These are phyloP conservation scores for Tolypocladium tropicale DNA, from an alignment of 2,329 filamentous ascomycete species.

Conservation along the genomic window DNA sequence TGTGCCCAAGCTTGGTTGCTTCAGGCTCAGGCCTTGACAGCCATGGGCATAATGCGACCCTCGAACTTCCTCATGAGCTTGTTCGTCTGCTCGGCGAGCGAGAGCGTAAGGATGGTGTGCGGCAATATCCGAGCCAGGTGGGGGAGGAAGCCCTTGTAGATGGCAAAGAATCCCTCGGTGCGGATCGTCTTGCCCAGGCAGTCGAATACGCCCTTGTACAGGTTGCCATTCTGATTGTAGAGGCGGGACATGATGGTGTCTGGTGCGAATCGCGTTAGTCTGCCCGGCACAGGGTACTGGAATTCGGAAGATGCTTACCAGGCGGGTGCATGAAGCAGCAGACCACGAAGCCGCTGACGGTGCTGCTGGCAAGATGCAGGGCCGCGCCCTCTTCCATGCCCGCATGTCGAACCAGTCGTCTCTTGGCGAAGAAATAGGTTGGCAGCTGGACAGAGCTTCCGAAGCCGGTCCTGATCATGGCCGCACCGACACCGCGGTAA, in stretches of 20 bases:
- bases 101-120: slow-evolving; percentile 89
- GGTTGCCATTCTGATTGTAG: slow-evolving; percentile 96
- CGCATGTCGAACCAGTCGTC: slow-evolving; percentile 68
- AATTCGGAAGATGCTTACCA: slow-evolving; percentile 41
- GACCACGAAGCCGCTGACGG: slow-evolving; percentile 87
- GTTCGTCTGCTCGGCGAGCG: slow-evolving; percentile 92
- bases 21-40: slow-evolving; percentile 15
- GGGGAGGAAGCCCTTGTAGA: slow-evolving; percentile 96
- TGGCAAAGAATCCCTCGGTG: slow-evolving; percentile 82
- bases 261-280: slow-evolving; percentile 10
- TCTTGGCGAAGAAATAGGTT: slow-evolving; percentile 96
- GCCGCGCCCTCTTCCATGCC: slow-evolving; percentile 86
- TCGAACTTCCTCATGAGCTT: slow-evolving; percentile 81
- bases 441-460: slow-evolving; percentile 93
- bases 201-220: slow-evolving; percentile 91
- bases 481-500: slow-evolving; percentile 83
- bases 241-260: slow-evolving; percentile 98
- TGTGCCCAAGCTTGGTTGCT: not conserved
- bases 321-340: slow-evolving; percentile 98
- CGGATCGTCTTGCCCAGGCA: slow-evolving; percentile 84
- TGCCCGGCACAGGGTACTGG: not conserved
- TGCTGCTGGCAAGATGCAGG: slow-evolving; percentile 80
- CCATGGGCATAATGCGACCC: slow-evolving; percentile 36
- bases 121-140: slow-evolving; percentile 90
- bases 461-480: slow-evolving; percentile 93